Evolutionary conservation across 208 protist genomes (phyloP).

Genomic region (Leishmania turanica): DNA sequence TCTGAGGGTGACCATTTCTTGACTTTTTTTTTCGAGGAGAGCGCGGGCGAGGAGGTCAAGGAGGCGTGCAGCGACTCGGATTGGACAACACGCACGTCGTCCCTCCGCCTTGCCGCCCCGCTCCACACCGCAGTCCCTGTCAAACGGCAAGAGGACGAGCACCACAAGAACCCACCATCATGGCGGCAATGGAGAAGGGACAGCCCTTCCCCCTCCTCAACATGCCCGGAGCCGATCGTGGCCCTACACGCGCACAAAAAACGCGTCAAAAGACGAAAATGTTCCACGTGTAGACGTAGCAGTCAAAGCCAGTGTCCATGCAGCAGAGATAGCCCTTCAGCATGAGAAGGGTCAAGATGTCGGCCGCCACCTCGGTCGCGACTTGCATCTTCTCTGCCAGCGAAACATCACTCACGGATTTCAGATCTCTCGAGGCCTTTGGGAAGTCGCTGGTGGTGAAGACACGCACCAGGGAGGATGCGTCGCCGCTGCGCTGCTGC

Average conservation of each 20-base stretch:
- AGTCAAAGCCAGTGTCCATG: slow-evolving; percentile 74
- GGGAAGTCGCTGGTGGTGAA: slow-evolving; percentile 47
- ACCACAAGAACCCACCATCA: no score
- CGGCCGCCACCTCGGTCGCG: slow-evolving; percentile 50
- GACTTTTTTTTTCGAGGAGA: neutral
- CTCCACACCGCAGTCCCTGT: neutral
- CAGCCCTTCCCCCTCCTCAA: neutral
- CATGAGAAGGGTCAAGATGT: slow-evolving; percentile 60
- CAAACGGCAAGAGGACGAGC: no score
- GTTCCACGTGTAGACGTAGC: slow-evolving; percentile 79
- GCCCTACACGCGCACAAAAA: neutral
- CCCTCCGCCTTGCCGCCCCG: neutral
- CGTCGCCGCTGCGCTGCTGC: slow-evolving; percentile 1
- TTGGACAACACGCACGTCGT: neutral
- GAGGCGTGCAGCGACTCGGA: neutral
- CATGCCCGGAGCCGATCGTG: neutral
- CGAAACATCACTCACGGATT: slow-evolving; percentile 65
- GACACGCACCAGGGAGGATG: slow-evolving; percentile 18
- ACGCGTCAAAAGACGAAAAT: slow-evolving; percentile 68
- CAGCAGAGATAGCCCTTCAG: slow-evolving; percentile 65
- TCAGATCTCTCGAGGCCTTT: slow-evolving; percentile 27
- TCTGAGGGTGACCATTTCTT: neutral
- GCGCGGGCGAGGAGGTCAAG: neutral
- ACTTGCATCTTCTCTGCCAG: slow-evolving; percentile 63
- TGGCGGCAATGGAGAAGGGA: no score